Evolutionary conservation across 2,329 filamentous ascomycete genomes (phyloP), one percentile per base, ranked within the genome.

Genomic region (Cyphellophora europaea): DNA sequence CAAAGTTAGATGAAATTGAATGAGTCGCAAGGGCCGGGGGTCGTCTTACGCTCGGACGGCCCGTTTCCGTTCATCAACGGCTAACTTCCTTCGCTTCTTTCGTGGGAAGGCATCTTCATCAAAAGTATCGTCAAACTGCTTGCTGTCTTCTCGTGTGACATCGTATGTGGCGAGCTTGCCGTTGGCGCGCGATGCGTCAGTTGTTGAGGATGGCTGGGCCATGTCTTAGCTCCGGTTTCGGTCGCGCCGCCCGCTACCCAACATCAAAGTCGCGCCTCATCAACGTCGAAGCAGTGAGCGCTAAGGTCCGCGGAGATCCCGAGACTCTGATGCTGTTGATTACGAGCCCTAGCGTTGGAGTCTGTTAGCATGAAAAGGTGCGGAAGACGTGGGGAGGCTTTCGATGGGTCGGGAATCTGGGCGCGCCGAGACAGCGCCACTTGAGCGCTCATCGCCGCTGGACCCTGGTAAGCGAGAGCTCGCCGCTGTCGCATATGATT

Each of bases 1-100:
- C 10, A 25, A 25, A 34, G 13, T 19, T 23, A 15, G 29, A 11
- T 16, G n/a, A 11, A n/a, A 28, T 29, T 23, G 23, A n/a, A n/a
- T 36, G 3, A 29, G 6, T 6, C 5, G 14, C n/a, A n/a, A 28
- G 11, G 25, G 19, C n/a, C 15, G 30, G 12, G 34, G 6, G 14
- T 35, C n/a, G 15, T 40, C 57, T 42, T 52, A 61, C 57, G 58
- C 58, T 54, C 58, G 48, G 23, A 58, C 56, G 30, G 58, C 58
- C 6, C 34, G 18, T 12, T 36, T 17, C 13, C 27, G n/a, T 27
- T 39, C 33, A 5, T 38, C 25, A 11, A 25, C 17, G 6, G 17
- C 23, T 16, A 36, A 11, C 14, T 18, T 32, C 8, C 19, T 14
- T 12, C 32, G 32, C 19, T 33, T 14, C 19, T 31, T 30, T n/a